These are phyloP conservation scores for Microthlaspi erraticum DNA, from an alignment of 345 rosid species.

Conservation along the genomic window DNA sequence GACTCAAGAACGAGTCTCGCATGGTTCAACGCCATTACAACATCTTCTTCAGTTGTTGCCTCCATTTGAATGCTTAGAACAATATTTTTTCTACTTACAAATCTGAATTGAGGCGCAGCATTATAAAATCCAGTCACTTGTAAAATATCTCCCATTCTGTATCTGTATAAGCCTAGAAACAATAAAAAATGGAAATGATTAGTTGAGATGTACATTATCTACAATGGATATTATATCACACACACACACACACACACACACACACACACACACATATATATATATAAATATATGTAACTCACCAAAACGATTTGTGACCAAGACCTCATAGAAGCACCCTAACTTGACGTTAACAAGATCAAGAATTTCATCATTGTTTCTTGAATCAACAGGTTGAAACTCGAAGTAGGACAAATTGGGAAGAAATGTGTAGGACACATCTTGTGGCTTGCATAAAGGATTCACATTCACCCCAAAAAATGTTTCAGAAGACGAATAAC, in stretches of 20 bases:
- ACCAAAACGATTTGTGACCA: constrained; percentile 67
- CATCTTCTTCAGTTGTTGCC: constrained; percentile 69
- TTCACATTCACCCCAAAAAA: constrained; percentile 61
- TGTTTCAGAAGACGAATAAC: constrained; percentile 66
- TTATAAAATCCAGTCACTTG: constrained; percentile 67
- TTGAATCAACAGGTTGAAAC: constrained; percentile 54
- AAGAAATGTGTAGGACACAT: constrained; percentile 70
- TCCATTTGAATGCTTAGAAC: constrained; percentile 58
- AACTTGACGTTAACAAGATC: constrained; percentile 62
- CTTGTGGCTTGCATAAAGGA: constrained; percentile 61
- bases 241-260: too few relatives aligned
- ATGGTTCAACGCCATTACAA: constrained; percentile 53
- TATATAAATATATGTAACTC: background rate
- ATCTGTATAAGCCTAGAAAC: constrained; percentile 61
- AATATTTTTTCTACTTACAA: constrained; percentile 56
- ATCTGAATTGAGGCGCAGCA: constrained; percentile 59
- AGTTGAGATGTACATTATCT: background rate
- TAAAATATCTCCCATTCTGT: constrained; percentile 67
- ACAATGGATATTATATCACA: too few relatives aligned
- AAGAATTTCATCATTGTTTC: constrained; percentile 38
- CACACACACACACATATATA: too few relatives aligned
- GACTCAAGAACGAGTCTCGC: constrained; percentile 51
- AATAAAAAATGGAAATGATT: background rate
- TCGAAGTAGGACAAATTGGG: constrained; percentile 76
- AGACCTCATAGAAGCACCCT: constrained; percentile 62